phyloP scores from a whole-genome alignment of 2,329 filamentous ascomycete species.

The Didymosphaeria variabile region DNA sequence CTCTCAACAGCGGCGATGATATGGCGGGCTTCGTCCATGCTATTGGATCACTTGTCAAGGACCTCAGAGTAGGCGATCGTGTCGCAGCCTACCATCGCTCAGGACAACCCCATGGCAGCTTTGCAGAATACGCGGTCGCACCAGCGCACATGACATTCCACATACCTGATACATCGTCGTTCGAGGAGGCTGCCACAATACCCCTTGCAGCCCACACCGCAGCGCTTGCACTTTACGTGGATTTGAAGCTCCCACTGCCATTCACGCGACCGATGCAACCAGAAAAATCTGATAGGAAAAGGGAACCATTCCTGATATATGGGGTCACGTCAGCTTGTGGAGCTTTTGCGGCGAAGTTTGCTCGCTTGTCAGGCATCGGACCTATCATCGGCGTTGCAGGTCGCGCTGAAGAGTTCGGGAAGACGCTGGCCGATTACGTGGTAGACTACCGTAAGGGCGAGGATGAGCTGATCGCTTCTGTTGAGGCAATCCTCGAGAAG shows the following conservation, averaged over 20 bases:
- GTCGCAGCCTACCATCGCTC: slow-evolving; percentile 67
- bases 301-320: slow-evolving; percentile 50
- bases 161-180: slow-evolving; percentile 59
- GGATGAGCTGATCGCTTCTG: slow-evolving; percentile 56
- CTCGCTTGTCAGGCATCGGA: slow-evolving; percentile 49
- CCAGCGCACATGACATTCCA: slow-evolving; percentile 66
- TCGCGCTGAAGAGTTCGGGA: slow-evolving; percentile 47
- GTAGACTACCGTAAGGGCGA: slow-evolving; percentile 66
- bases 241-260: slow-evolving; percentile 50
- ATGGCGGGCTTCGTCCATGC: slow-evolving; percentile 64
- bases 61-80: slow-evolving; percentile 66
- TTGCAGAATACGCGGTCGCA: slow-evolving; percentile 69
- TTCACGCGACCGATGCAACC: background rate
- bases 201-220: slow-evolving; percentile 59
- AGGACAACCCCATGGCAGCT: slow-evolving; percentile 61
- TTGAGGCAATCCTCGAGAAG: slow-evolving; percentile 49
- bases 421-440: slow-evolving; percentile 51
- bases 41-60: slow-evolving; percentile 64
- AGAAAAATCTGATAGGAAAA: background rate
- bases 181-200: slow-evolving; percentile 60
- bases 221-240: slow-evolving; percentile 55
- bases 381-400: slow-evolving; percentile 56
- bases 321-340: slow-evolving; percentile 54
- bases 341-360: slow-evolving; percentile 53
- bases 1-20: slow-evolving; percentile 62